Evolutionary conservation across 2,329 filamentous ascomycete species (phyloP).

Genomic region (Thermothelomyces thermophilus): DNA sequence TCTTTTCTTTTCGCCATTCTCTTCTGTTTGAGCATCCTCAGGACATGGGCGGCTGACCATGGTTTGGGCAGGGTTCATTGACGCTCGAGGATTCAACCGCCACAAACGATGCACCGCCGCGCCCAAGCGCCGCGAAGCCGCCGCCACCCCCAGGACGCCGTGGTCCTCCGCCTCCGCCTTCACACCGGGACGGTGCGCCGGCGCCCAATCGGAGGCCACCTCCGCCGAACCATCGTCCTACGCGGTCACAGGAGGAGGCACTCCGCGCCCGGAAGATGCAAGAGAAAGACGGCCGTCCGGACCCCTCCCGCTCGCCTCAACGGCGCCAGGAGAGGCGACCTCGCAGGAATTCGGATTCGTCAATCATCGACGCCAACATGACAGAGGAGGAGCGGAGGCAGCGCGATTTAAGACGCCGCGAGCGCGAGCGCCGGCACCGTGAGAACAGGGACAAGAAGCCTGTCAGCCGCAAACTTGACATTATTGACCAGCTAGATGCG

Average conservation of each 20-base stretch:
- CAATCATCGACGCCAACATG: slow-evolving; percentile 51
- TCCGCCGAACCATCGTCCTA: slow-evolving; percentile 50
- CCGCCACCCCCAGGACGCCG: slow-evolving; percentile 32
- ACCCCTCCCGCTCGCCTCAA: slow-evolving; percentile 30
- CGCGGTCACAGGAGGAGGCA: slow-evolving; percentile 61
- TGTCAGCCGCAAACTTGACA: slow-evolving; percentile 58
- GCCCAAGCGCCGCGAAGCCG: slow-evolving; percentile 27
- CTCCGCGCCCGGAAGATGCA: slow-evolving; percentile 42
- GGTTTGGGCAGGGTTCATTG: slow-evolving; percentile 64
- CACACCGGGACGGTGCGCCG: slow-evolving; percentile 43
- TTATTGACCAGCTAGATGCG: slow-evolving; percentile 95
- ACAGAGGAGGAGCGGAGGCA: slow-evolving; percentile 53
- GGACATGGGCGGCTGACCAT: too few relatives aligned
- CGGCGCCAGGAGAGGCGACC: slow-evolving; percentile 41
- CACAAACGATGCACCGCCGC: slow-evolving; percentile 20
- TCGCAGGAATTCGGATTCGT: slow-evolving; percentile 75
- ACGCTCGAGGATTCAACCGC: slow-evolving; percentile 55
- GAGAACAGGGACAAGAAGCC: slow-evolving; percentile 48
- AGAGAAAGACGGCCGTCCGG: slow-evolving; percentile 31
- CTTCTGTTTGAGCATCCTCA: too few relatives aligned
- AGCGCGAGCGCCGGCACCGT: slow-evolving; percentile 45
- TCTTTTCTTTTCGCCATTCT: too few relatives aligned
- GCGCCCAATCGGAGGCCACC: slow-evolving; percentile 40
- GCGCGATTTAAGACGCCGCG: slow-evolving; percentile 44
- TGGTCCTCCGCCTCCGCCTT: slow-evolving; percentile 35